Evolutionary conservation across 148 eudicot genomes (phyloP), one percentile per base, ranked within the genome.

Genomic region (Chenopodium formosanum): DNA sequence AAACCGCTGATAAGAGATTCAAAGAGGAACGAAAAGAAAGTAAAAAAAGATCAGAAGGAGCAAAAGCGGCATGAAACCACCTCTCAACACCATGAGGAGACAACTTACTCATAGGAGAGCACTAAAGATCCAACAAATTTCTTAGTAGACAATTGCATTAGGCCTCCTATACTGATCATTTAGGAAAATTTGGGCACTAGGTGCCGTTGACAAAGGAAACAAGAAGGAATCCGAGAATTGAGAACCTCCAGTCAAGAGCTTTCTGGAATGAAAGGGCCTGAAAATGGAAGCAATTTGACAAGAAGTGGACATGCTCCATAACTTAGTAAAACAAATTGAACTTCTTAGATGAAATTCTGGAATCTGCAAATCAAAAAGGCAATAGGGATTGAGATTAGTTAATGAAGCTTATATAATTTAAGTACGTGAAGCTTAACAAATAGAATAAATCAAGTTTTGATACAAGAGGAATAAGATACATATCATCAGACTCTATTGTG

Each of bases 191-290:
- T 84, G 81, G 75, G 86, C 89, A 86, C 97, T 92, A 92, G 81
- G 98, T 94, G 91, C 94, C 87, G 93, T 94, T 92, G 86, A 90
- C 88, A 86, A 94, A 91, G 82, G 95, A 90, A 88, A 92, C 91
- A 86, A 85, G 90, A 82, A 89, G 89, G 79, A 85, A 87, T 85
- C 97, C 93, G 83, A 89, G 89, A 87, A 83, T 86, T 87, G 91
- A 86, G 92, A 90, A 90, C 87, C 95, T 92, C 98, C 97, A 92
- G 84, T 90, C 92, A 80, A 90, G 94, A 86, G 91, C 93, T 91
- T 94, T 86, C 81, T 84, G 88, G 85, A 91, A 88, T 70, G 92
- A 82, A 83, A 87, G 85, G 81, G 63, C 86, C 83, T 82, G 86
- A 73, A 86, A 82, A 76, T 81, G 85, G 89, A 83, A 88, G 90